Percentiles rank a stretch among this genome's conserved stretches.
phyloP scores from a whole-genome alignment of 306 rosid species.

The Inga leiocalycina region DNA sequence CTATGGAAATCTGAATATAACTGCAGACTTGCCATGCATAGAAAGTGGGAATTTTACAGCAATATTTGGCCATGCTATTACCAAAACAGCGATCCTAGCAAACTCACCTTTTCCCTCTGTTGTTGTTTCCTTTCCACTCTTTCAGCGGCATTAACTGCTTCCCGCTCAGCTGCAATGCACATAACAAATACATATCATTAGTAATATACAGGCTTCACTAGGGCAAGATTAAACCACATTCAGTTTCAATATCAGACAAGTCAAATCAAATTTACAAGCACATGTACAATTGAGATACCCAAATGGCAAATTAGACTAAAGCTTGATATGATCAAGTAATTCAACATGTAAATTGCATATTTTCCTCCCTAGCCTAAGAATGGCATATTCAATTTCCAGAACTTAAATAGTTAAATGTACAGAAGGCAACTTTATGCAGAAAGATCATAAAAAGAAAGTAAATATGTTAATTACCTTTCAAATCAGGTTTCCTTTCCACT shows the following conservation, averaged over 20 bases:
- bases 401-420: neutral
- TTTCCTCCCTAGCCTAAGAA: neutral
- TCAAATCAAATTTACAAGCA: slow-evolving; percentile 4
- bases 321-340: neutral
- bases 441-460: neutral
- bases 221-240: slow-evolving; percentile 6
- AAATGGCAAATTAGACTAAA: neutral
- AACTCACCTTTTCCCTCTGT: slow-evolving; percentile 69
- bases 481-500: slow-evolving; percentile 78
- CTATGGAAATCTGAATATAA: neutral
- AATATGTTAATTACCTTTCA: slow-evolving; percentile 54
- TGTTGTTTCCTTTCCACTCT: slow-evolving; percentile 70
- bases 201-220: neutral
- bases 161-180: slow-evolving; percentile 64
- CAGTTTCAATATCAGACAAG: neutral
- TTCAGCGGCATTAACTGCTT: slow-evolving; percentile 74
- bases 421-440: neutral
- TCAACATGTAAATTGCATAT: neutral
- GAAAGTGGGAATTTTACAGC: neutral
- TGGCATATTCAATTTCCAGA: neutral
- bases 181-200: neutral
- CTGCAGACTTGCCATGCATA: neutral
- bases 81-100: neutral
- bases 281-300: neutral
- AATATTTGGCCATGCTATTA: neutral